Conservation (phyloP, 106 monocot species). For the Phalaenopsis aphrodite region DNA sequence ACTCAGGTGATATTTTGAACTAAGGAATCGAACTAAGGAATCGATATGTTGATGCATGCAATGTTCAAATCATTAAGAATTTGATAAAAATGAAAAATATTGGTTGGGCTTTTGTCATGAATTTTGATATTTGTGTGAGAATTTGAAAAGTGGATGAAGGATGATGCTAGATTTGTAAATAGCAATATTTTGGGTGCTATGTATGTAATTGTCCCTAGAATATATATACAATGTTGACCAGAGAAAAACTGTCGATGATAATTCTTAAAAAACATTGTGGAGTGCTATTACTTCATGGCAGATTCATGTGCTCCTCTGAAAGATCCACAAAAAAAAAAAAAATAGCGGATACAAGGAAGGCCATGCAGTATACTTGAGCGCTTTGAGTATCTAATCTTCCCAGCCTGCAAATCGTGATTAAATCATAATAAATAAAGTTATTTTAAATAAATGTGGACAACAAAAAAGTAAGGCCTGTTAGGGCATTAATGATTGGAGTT, state of each 20-base stretch:
- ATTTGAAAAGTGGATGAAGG: too few species aligned
- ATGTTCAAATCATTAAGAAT: too few species aligned
- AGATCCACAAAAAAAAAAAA: background rate
- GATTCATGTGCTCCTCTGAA: background rate
- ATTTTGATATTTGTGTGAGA: too few species aligned
- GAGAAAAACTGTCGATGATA: background rate
- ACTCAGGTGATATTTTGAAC: too few species aligned
- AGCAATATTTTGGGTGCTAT: too few species aligned
- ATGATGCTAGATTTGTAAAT: too few species aligned
- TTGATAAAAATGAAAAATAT: too few species aligned
- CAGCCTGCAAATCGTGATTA: background rate
- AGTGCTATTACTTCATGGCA: background rate
- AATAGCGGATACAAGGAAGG: background rate
- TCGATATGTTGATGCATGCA: too few species aligned
- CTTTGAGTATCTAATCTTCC: background rate
- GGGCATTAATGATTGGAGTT: background rate
- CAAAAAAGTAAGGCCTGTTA: background rate
- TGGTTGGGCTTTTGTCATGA: too few species aligned
- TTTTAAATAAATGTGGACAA: background rate
- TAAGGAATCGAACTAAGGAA: too few species aligned
- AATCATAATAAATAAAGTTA: too few species aligned
- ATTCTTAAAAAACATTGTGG: too few species aligned
- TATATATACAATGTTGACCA: background rate
- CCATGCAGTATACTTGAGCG: background rate
- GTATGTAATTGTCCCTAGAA: background rate